Conservation (phyloP, 1,139 yeast species). For the Geotrichum macrosporum region DNA sequence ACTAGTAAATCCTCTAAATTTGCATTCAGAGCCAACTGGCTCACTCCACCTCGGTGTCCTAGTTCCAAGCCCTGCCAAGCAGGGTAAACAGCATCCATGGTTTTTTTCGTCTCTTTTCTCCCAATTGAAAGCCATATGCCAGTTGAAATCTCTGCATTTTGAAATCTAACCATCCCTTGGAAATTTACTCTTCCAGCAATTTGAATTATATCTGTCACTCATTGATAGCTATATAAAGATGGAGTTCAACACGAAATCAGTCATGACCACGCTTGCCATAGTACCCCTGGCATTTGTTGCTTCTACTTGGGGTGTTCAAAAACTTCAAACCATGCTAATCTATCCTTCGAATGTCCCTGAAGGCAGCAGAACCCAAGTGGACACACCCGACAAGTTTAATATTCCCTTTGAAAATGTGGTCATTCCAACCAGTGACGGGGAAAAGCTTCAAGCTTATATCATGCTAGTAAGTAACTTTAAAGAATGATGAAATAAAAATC, state of each 20-base stretch:
- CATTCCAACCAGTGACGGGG: conserved; percentile 66
- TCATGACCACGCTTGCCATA: conserved; percentile 29
- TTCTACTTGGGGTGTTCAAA: conserved; percentile 49
- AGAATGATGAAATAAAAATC: conserved; percentile 8
- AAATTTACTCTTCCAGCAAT: no score
- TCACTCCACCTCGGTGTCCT: no score
- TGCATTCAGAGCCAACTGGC: no score
- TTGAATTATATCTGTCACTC: no score
- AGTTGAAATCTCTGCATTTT: no score
- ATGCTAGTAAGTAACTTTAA: conserved; percentile 29
- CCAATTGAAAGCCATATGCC: no score
- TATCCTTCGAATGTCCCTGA: conserved; percentile 81
- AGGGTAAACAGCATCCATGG: no score
- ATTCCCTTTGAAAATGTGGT: conserved; percentile 63
- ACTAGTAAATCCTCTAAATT: no score
- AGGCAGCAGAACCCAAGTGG: conserved; percentile 64
- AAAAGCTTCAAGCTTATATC: conserved; percentile 47
- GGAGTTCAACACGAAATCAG: conserved; percentile 3
- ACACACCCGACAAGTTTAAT: conserved; percentile 69
- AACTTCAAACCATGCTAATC: conserved; percentile 63
- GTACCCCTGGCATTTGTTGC: conserved; percentile 41
- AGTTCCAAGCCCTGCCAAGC: no score
- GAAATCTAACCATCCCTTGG: no score
- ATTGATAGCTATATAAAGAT: neutral
- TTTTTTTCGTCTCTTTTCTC: no score